A percentile compares a stretch with the other conserved stretches of the same genome.
phyloP scores from a whole-genome alignment of 495 filamentous ascomycete species.

The Evernia prunastri region DNA sequence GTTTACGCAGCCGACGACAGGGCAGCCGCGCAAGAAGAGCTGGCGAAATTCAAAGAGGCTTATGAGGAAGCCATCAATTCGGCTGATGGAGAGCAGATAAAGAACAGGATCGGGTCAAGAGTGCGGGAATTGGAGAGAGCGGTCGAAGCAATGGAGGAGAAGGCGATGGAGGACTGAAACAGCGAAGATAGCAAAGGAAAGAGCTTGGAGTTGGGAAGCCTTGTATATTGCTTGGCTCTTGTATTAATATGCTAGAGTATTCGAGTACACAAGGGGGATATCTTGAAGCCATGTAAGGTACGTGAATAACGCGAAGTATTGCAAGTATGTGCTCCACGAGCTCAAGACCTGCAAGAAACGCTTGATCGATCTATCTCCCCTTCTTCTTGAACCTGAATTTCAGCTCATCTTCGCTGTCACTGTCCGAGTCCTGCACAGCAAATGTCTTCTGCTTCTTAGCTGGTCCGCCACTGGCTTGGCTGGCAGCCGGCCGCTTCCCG shows the following conservation, averaged over 20 bases:
- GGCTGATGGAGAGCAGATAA: slow-evolving; percentile 42
- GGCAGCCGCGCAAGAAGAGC: slow-evolving; percentile 45
- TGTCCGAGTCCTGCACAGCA: slow-evolving; percentile 31
- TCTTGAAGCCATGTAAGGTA: neutral
- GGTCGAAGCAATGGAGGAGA: slow-evolving; percentile 44
- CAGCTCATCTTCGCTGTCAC: slow-evolving; percentile 48
- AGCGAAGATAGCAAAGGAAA: neutral
- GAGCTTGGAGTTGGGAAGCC: neutral
- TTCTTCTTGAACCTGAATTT: slow-evolving; percentile 41
- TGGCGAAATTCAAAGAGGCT: slow-evolving; percentile 43
- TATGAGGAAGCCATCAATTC: slow-evolving; percentile 38
- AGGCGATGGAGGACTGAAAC: slow-evolving; percentile 31
- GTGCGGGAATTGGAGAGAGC: slow-evolving; percentile 50
- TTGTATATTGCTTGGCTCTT: neutral
- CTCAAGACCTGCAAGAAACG: neutral
- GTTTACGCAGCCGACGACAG: slow-evolving; percentile 49
- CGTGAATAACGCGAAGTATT: neutral
- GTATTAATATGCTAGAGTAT: neutral
- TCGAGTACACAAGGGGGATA: neutral
- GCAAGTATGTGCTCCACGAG: neutral
- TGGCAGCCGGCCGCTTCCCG: slow-evolving; percentile 24
- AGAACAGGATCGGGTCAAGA: slow-evolving; percentile 42
- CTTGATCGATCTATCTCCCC: slow-evolving; percentile 19
- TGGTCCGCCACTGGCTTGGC: slow-evolving; percentile 33
- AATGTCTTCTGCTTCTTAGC: slow-evolving; percentile 40